Percentiles rank a stretch among this genome's conserved stretches.
Evolutionary conservation across 176 grass and related monocot genomes (phyloP).

Genomic region (Aegilops speltoides): DNA sequence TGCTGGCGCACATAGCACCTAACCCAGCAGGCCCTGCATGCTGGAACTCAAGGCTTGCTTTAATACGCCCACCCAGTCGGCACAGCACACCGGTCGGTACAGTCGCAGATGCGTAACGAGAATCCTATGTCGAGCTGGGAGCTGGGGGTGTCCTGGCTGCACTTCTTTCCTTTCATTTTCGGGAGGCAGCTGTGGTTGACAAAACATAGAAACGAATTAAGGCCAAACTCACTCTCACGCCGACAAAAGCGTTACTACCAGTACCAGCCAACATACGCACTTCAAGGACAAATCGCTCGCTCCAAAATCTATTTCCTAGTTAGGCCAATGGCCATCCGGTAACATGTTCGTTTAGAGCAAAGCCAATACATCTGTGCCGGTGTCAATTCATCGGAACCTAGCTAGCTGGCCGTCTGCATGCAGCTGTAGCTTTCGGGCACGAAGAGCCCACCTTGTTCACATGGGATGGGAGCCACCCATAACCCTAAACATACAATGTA

Average conservation of each 20-base stretch:
- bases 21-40: neutral
- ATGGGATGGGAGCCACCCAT: too few species aligned
- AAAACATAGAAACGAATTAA: neutral
- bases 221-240: neutral
- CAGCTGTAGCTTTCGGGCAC: neutral
- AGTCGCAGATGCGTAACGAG: neutral
- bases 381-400: neutral
- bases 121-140: slow-evolving; percentile 39
- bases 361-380: neutral
- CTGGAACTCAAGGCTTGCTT: slow-evolving; percentile 31
- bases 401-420: neutral
- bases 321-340: neutral
- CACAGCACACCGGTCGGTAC: neutral
- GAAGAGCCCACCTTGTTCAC: neutral
- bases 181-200: neutral
- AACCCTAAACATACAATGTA: neutral
- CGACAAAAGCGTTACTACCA: neutral
- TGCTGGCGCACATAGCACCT: neutral
- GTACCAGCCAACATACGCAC: neutral
- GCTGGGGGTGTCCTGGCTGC: neutral
- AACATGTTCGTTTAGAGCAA: slow-evolving; percentile 21
- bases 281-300: neutral
- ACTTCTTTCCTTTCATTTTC: slow-evolving; percentile 1
- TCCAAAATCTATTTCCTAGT: neutral
- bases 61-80: slow-evolving; percentile 11